Conservation (phyloP, 2,329 filamentous ascomycete species). For the Microsporum canis region DNA sequence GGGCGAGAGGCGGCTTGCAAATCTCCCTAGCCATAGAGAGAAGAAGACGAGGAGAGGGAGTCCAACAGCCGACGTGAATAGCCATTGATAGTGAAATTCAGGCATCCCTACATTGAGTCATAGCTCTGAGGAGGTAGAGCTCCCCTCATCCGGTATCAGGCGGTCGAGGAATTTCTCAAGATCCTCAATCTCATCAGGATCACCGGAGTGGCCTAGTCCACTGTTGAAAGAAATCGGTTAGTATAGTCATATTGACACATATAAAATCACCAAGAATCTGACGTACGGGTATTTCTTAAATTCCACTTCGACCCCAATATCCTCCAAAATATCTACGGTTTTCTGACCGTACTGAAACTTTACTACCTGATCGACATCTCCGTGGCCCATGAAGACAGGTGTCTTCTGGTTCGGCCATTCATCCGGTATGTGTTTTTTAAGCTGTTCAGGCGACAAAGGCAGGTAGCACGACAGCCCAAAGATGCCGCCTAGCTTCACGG, state of each 20-base stretch:
- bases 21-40: background rate
- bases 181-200: conserved; percentile 67
- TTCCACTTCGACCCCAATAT: conserved; percentile 59
- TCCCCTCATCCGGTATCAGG: conserved; percentile 40
- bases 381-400: conserved; percentile 81
- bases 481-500: conserved; percentile 71
- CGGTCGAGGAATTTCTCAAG: conserved; percentile 54
- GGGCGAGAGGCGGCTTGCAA: background rate
- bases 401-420: conserved; percentile 57
- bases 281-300: conserved; percentile 65
- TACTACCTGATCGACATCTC: conserved; percentile 65
- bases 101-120: conserved; percentile 4
- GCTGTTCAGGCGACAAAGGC: conserved; percentile 51
- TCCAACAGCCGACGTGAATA: conserved; percentile 7
- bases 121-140: conserved; percentile 3
- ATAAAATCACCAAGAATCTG: background rate
- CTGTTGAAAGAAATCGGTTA: conserved; percentile 29
- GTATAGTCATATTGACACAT: background rate
- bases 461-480: conserved; percentile 77
- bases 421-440: conserved; percentile 47
- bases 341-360: conserved; percentile 54
- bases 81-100: background rate
- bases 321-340: conserved; percentile 56
- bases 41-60: conserved; percentile 4
- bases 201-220: conserved; percentile 63